phyloP scores from a whole-genome alignment of 257 asterid species.

The Eustoma russellianum region DNA sequence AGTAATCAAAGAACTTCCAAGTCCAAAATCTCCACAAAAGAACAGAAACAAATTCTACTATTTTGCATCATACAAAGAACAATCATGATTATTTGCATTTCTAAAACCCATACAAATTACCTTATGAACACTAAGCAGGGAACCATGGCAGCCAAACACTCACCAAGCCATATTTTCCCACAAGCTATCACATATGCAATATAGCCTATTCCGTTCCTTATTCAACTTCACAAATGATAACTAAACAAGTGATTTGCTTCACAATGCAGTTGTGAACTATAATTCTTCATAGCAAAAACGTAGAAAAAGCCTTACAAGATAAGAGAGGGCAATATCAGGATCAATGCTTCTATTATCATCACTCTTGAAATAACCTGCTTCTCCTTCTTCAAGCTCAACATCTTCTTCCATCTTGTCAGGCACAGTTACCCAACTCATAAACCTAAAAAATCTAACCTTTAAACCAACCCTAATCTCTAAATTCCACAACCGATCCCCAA shows the following conservation, averaged over 20 bases:
- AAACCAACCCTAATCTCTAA: conserved; percentile 2
- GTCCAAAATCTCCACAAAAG: too few relatives aligned
- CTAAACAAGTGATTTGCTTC: conserved; percentile 10
- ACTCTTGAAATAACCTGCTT: conserved; percentile 42
- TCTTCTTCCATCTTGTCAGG: conserved; percentile 39
- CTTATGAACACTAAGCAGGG: too few relatives aligned
- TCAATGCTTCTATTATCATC: conserved; percentile 55
- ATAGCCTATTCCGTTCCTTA: not conserved
- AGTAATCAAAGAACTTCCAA: too few relatives aligned
- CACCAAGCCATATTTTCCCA: too few relatives aligned
- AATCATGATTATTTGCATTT: too few relatives aligned
- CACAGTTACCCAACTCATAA: conserved; percentile 29
- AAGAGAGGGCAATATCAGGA: conserved; percentile 74
- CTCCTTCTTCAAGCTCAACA: conserved; percentile 89
- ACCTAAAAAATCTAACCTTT: conserved; percentile 21
- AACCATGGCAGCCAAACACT: too few relatives aligned
- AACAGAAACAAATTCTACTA: not conserved
- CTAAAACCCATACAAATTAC: too few relatives aligned
- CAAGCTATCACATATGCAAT: too few relatives aligned
- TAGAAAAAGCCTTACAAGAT: conserved; percentile 66
- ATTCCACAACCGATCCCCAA: conserved; percentile 12
- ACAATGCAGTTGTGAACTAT: conserved; percentile 3
- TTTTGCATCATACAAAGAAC: not conserved
- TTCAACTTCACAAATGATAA: conserved; percentile 2
- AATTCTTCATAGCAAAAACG: conserved; percentile 14